A percentile compares a stretch with the other conserved stretches of the same genome.
Evolutionary conservation across 2,329 filamentous ascomycete species (phyloP).

Genomic region (Cladophialophora psammophila): DNA sequence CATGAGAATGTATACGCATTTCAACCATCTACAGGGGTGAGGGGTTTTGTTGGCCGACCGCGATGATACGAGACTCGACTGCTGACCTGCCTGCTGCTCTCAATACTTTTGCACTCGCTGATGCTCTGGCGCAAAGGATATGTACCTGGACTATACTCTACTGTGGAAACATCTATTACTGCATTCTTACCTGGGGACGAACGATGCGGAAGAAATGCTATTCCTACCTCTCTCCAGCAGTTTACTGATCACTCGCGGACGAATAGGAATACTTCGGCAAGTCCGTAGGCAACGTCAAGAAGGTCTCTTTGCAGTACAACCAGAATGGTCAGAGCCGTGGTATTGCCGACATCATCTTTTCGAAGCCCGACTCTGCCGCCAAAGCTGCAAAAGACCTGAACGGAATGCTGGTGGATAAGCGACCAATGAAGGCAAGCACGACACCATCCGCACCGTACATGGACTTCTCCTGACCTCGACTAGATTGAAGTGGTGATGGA

Average conservation of each 20-base stretch:
- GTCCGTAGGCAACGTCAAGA: slow-evolving; percentile 88
- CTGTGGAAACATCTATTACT: slow-evolving; percentile 31
- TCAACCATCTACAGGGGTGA: not conserved
- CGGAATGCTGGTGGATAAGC: slow-evolving; percentile 86
- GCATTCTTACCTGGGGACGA: slow-evolving; percentile 25
- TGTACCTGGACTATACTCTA: slow-evolving; percentile 32
- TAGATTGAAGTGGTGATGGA: slow-evolving; percentile 92
- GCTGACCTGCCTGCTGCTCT: slow-evolving; percentile 32
- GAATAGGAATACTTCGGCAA: slow-evolving; percentile 94
- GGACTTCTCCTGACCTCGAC: slow-evolving; percentile 34
- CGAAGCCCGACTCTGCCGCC: slow-evolving; percentile 78
- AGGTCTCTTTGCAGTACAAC: slow-evolving; percentile 89
- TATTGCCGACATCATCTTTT: slow-evolving; percentile 88
- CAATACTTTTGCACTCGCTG: slow-evolving; percentile 30
- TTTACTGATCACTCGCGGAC: slow-evolving; percentile 58
- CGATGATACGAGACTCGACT: slow-evolving; percentile 4
- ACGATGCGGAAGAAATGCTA: slow-evolving; percentile 31
- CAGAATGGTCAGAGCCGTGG: slow-evolving; percentile 91
- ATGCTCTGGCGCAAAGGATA: slow-evolving; percentile 34
- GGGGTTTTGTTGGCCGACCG: not conserved
- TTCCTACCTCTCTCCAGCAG: slow-evolving; percentile 34
- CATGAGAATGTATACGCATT: not conserved
- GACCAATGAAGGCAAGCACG: slow-evolving; percentile 80
- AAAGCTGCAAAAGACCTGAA: slow-evolving; percentile 86
- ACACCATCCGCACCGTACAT: slow-evolving; percentile 16